Conservation (phyloP, 768 basidiomycete genomes). For the Coprinopsis sp. region DNA sequence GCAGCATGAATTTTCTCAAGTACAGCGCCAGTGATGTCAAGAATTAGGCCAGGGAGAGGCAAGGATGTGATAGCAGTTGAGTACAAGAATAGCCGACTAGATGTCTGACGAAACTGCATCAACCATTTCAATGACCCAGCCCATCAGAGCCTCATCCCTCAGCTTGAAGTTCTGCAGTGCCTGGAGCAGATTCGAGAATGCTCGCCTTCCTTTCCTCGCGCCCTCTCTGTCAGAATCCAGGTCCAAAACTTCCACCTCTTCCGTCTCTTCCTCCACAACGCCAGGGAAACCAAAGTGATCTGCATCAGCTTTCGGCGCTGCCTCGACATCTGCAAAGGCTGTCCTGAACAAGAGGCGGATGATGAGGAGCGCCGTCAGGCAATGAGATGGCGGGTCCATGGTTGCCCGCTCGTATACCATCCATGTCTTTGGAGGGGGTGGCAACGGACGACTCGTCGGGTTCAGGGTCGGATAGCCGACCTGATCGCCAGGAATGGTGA, state of each 20-base stretch:
- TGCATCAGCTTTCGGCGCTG: conserved; percentile 64
- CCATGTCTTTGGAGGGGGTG: conserved; percentile 62
- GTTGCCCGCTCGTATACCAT: conserved; percentile 57
- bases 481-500: conserved; percentile 57
- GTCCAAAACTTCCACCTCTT: conserved; percentile 43
- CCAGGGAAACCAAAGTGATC: conserved; percentile 93
- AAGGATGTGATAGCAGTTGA: too few relatives aligned
- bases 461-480: conserved; percentile 52
- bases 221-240: conserved; percentile 54
- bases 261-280: conserved; percentile 67
- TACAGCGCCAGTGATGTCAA: too few relatives aligned
- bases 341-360: conserved; percentile 80
- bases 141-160: conserved; percentile 50
- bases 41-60: too few relatives aligned
- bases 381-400: conserved; percentile 63
- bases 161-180: conserved; percentile 63
- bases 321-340: conserved; percentile 68
- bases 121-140: conserved; percentile 40
- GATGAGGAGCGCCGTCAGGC: conserved; percentile 77
- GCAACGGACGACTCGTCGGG: conserved; percentile 65
- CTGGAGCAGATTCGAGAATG: conserved; percentile 57
- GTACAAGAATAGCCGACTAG: neutral
- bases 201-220: conserved; percentile 64
- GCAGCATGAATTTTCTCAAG: too few relatives aligned
- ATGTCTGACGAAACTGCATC: conserved; percentile 17